Evolutionary conservation across 2,329 filamentous ascomycete genomes (phyloP).

Genomic region (Orbilia oligospora): DNA sequence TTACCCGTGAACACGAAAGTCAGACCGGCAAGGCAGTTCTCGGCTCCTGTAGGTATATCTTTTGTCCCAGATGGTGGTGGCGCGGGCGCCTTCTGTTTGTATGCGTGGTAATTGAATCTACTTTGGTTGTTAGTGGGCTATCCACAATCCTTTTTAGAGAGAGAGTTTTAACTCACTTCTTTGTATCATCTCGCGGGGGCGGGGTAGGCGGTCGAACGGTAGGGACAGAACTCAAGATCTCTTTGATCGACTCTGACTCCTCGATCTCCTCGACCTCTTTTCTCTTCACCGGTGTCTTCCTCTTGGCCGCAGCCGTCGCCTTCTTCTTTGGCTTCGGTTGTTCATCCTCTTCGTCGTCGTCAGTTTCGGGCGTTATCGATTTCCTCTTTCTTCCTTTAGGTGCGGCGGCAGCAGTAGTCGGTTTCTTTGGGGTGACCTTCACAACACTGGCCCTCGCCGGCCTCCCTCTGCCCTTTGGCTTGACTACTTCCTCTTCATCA

Average conservation of each 20-base stretch:
- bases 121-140: background rate
- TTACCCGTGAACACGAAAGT: conserved; percentile 97
- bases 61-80: conserved; percentile 75
- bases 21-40: conserved; percentile 90
- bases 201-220: conserved; percentile 86
- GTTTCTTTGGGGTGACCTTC: conserved; percentile 49
- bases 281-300: conserved; percentile 72
- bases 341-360: conserved; percentile 65
- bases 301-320: conserved; percentile 66
- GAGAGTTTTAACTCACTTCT: conserved; percentile 70
- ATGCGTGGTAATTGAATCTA: conserved; percentile 80
- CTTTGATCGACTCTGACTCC: conserved; percentile 77
- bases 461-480: conserved; percentile 43
- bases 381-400: conserved; percentile 63
- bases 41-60: conserved; percentile 84
- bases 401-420: conserved; percentile 8
- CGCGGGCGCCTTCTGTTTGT: conserved; percentile 71
- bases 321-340: conserved; percentile 65
- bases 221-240: conserved; percentile 89
- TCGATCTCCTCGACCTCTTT: conserved; percentile 79
- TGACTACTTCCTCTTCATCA: conserved; percentile 59
- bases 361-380: conserved; percentile 66
- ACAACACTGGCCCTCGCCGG: conserved; percentile 26
- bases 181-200: conserved; percentile 76
- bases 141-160: background rate